Base-by-base conservation (phyloP, 1,284 basidiomycete genomes). In the Papiliotrema laurentii region DNA sequence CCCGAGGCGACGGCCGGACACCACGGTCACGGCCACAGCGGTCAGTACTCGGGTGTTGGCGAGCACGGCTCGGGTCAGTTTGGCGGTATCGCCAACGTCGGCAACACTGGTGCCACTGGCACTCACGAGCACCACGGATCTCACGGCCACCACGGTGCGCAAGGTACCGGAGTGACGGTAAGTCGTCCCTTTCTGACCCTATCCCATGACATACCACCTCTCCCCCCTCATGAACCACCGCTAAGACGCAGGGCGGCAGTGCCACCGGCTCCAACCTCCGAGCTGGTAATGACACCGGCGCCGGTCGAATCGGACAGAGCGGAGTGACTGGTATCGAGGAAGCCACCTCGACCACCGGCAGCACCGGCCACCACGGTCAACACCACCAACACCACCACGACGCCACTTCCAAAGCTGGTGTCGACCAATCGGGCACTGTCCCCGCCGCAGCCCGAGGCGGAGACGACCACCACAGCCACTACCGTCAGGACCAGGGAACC, bases 301-400 rank as follows among this genome's bases (percentile, higher is more conserved):
- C n/a, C n/a, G n/a, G n/a, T n/a, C n/a, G n/a, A n/a, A n/a, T 27
- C 24, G 40, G 40, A 22, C 40, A 27, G 40, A 26, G 11, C 18
- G 40, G 40, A 22, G 26, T 4, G 16, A 42, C 25, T 27, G 24
- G 5, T 18, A 28, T 26, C 25, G 24, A 26, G 19, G 19, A 40
- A 21, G 35, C 35, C 10, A 37, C 35, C 19, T 9, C 35, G 7
- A 19, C 19, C 18, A 9, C 11, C 11, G 18, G 16, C 35, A 45
- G 16, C n/a, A n/a, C n/a, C n/a, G 41, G 25, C 18, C 47, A 45
- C 28, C 30, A 41, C 22, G 40, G 47, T 21, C 31, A 49, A 7
- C 34, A 43, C 48, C 36, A 34, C 47, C 19, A 11, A 21, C 5
- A 19, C 43, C 21, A 37, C 26, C 24, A 26, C 37, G 44, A 42